Conservation (phyloP, 805 yeast species). For the Monosporozyma yasuniensis region DNA sequence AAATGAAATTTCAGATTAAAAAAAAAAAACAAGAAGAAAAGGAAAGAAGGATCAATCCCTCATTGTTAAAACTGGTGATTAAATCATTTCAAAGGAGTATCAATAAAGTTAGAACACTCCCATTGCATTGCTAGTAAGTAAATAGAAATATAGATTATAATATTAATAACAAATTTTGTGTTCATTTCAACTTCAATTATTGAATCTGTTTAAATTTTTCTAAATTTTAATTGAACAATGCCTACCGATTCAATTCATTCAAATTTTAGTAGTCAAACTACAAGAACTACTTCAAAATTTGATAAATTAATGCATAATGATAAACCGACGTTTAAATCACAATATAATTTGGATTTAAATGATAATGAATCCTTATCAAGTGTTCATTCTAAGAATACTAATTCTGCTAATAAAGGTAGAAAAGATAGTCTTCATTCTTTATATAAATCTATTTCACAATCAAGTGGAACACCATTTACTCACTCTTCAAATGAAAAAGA, state of each 20-base stretch:
- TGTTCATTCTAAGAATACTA: conserved; percentile 5
- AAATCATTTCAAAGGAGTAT: too few relatives aligned
- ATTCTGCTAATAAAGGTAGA: neutral
- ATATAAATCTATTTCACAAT: neutral
- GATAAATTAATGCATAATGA: conserved; percentile 7
- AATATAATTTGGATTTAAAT: neutral
- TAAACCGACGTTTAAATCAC: conserved; percentile 6
- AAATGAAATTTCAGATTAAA: neutral
- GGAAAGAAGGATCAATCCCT: neutral
- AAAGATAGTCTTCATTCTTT: neutral
- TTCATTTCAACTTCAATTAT: too few relatives aligned
- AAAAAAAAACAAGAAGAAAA: neutral
- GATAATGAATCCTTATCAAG: conserved; percentile 7
- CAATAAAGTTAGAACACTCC: too few relatives aligned
- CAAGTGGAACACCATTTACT: neutral
- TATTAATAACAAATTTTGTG: too few relatives aligned
- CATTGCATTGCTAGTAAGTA: too few relatives aligned
- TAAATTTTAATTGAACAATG: neutral
- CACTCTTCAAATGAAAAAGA: neutral
- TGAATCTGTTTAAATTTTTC: too few relatives aligned
- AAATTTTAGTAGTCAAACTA: neutral
- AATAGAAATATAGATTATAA: too few relatives aligned
- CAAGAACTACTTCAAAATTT: neutral
- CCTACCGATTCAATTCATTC: neutral
- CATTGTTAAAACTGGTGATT: neutral